These are phyloP conservation scores for Mucor saturninus DNA, from an alignment of 371 early-diverging fungal genomes.

Conservation along the genomic window DNA sequence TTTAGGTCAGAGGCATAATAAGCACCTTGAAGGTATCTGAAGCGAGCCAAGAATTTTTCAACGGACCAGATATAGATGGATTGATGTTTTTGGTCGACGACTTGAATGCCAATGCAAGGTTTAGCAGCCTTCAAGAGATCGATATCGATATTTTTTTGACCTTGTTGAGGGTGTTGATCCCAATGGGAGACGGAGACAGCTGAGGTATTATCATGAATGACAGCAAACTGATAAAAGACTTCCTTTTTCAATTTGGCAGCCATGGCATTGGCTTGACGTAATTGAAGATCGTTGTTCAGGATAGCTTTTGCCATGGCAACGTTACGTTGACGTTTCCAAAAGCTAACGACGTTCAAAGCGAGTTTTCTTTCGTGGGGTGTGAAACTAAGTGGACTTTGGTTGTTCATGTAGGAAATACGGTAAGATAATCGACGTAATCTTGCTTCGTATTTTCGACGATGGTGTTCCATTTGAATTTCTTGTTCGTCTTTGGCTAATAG, in stretches of 20 bases:
- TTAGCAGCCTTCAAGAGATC: conserved; percentile 44
- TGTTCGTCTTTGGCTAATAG: conserved; percentile 47
- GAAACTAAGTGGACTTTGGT: conserved; percentile 22
- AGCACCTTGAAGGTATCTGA: conserved; percentile 65
- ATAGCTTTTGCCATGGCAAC: conserved; percentile 72
- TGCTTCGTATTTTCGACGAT: conserved; percentile 53
- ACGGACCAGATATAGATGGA: conserved; percentile 75
- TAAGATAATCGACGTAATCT: conserved; percentile 48
- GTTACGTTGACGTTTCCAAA: conserved; percentile 65
- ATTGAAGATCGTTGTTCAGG: conserved; percentile 59
- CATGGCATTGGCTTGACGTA: conserved; percentile 84
- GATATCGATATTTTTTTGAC: conserved; percentile 44
- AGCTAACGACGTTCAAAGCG: conserved; percentile 47
- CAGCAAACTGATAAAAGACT: conserved; percentile 77
- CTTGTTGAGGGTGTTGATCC: conserved; percentile 46
- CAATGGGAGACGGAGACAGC: conserved; percentile 58
- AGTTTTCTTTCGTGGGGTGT: conserved; percentile 52
- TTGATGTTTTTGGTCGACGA: conserved; percentile 67
- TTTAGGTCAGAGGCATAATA: conserved; percentile 64
- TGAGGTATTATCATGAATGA: conserved; percentile 55
- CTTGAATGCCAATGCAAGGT: conserved; percentile 66
- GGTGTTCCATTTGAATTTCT: conserved; percentile 50
- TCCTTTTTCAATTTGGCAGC: conserved; percentile 71
- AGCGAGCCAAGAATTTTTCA: conserved; percentile 59
- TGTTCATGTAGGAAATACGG: conserved; percentile 25